Conservation (phyloP, 2,329 filamentous ascomycete species). For the Cytospora piceicola region DNA sequence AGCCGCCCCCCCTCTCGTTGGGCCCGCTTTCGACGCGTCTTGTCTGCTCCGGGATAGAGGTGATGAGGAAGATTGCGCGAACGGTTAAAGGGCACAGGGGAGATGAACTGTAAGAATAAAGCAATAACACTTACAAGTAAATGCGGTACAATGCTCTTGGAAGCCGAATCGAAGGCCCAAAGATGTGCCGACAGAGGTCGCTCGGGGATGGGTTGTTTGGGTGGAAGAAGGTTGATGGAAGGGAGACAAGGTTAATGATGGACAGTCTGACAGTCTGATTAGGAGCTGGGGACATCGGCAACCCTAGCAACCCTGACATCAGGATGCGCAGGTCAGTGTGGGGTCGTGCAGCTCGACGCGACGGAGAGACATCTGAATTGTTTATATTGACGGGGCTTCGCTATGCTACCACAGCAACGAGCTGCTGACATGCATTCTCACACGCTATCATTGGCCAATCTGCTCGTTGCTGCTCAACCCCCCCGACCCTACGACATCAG, state of each 20-base stretch:
- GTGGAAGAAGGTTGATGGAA: background rate
- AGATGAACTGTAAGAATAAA: background rate
- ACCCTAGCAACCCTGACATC: conserved; percentile 1
- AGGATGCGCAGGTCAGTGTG: conserved; percentile 12
- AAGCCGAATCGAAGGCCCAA: background rate
- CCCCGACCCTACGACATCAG: conserved; percentile 4
- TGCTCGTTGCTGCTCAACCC: conserved; percentile 18
- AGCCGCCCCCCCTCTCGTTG: background rate
- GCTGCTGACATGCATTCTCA: background rate
- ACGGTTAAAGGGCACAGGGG: background rate
- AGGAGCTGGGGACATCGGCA: background rate
- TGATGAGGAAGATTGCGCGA: background rate
- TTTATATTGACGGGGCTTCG: conserved; percentile 19
- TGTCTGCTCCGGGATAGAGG: background rate
- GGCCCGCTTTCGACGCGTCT: conserved; percentile 3
- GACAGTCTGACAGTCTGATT: background rate
- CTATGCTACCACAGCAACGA: conserved; percentile 20
- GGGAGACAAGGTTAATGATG: conserved; percentile 1
- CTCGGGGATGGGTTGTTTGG: background rate
- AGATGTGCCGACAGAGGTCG: background rate
- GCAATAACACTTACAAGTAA: background rate
- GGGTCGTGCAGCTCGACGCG: conserved; percentile 24
- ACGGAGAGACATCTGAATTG: conserved; percentile 9
- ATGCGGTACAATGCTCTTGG: background rate
- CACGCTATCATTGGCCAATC: conserved; percentile 15